These are phyloP conservation scores for Beauveria caledonica DNA, from an alignment of 2,329 filamentous ascomycete genomes.

Conservation along the genomic window DNA sequence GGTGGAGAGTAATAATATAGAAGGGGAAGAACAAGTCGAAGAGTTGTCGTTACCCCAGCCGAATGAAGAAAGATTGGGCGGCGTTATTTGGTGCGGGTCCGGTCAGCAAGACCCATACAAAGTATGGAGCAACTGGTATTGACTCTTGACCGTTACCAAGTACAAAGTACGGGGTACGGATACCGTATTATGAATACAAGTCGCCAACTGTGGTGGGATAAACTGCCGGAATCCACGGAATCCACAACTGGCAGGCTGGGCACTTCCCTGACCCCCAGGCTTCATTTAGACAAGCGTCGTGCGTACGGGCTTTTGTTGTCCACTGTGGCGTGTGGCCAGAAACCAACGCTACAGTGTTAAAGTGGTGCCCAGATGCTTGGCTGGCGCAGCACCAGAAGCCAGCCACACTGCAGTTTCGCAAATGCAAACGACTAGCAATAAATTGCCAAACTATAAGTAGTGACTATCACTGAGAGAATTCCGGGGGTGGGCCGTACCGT, in stretches of 20 bases:
- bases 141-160: too few species aligned
- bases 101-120: neutral
- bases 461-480: too few species aligned
- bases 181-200: neutral
- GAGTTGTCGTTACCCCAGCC: neutral
- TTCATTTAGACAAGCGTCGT: too few species aligned
- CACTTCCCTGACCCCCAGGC: neutral
- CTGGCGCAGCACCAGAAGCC: too few species aligned
- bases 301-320: too few species aligned
- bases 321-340: too few species aligned
- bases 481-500: too few species aligned
- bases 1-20: neutral
- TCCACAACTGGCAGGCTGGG: neutral
- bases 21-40: neutral
- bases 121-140: neutral
- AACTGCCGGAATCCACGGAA: neutral
- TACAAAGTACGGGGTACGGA: neutral
- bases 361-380: too few species aligned
- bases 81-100: neutral
- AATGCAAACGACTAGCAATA: too few species aligned
- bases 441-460: too few species aligned
- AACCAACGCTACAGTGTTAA: too few species aligned
- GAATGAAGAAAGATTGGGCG: constrained; percentile 3
- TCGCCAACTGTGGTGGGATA: neutral
- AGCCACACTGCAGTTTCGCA: too few species aligned